Evolutionary conservation across 805 yeast species (phyloP), one percentile per base, ranked within the genome.

Genomic region (Schwanniomyces yamadae): DNA sequence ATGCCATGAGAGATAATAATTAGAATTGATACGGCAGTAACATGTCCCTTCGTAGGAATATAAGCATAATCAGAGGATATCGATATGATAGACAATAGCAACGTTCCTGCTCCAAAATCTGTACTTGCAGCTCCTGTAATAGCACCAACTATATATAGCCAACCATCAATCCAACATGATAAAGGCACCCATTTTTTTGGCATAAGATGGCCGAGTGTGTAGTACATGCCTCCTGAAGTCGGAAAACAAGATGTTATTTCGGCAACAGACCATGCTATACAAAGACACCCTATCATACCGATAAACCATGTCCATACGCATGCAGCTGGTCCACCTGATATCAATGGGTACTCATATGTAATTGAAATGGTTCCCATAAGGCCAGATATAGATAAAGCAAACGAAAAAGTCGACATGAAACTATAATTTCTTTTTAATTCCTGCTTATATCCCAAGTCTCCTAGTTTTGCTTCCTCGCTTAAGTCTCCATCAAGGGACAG

Each of bases 111-210:
- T 5, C 31, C 31, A n/a, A 28, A 28, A 15, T 28, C 31, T 7
- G 31, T 28, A 28, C 31, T 28, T 15, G 31, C 31, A 15, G 31
- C 31, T 5, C 31, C 31, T 28, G 31, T 28, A 7, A 28, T 28
- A 8, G 31, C 12, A 15, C 31, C 31, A 9, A 28, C 15, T 15
- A 28, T 18, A 28, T 12, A 28, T 16, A 28, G 11, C 31, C 31
- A 28, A 15, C 31, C 31, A n/a, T 28, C 31, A 11, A 28, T 11
- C 31, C 31, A 28, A 28, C 31, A 28, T 7, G 22, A 15, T 18
- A 28, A 12, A 12, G 31, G 31, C 4, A 28, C 31, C 31, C 31
- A 28, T 28, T 28, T 28, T 28, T 28, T 28, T n/a, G 20, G 31
- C 20, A 28, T 15, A 11, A 28, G 22, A 28, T 28, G 31, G 9